Conservation (phyloP, 164 flowering plant genomes). For the Tinospora cordifolia region DNA sequence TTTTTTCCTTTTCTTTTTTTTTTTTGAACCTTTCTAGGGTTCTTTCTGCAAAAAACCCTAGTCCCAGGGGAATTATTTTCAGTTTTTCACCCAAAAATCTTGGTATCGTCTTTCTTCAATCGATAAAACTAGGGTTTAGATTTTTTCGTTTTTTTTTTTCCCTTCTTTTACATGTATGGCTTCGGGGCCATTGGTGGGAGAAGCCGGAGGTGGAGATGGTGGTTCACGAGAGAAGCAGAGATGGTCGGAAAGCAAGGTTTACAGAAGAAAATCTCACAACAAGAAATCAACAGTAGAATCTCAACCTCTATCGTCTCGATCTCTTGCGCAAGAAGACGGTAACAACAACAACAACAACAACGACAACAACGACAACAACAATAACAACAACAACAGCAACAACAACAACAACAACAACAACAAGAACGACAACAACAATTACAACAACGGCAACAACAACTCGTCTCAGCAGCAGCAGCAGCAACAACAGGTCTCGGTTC, state of each 20-base stretch:
- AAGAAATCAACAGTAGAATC: constrained; percentile 12
- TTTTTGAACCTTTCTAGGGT: too few relatives aligned
- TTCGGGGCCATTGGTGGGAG: constrained; percentile 41
- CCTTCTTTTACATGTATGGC: constrained; percentile 72
- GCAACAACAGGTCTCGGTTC: constrained; percentile 4
- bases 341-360: constrained; percentile 12
- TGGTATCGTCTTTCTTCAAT: too few relatives aligned
- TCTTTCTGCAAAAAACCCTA: too few relatives aligned
- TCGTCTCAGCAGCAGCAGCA: constrained; percentile 2
- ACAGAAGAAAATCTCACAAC: constrained; percentile 36
- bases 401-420: too few relatives aligned
- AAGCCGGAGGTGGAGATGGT: constrained; percentile 19
- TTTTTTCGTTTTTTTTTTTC: too few relatives aligned
- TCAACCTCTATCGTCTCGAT: constrained; percentile 12
- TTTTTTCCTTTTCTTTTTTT: too few relatives aligned
- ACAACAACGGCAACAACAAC: constrained; percentile 14
- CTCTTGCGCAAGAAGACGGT: constrained; percentile 21
- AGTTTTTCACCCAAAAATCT: too few relatives aligned
- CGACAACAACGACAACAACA: constrained; percentile 4
- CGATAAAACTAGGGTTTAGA: constrained; percentile 3
- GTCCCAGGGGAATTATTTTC: too few relatives aligned
- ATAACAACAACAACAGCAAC: neutral
- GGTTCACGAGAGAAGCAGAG: constrained; percentile 43
- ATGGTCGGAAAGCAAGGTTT: constrained; percentile 55
- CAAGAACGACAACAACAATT: too few relatives aligned